Conservation (phyloP, 2,329 filamentous ascomycete species). For the Acrodontium crateriforme region DNA sequence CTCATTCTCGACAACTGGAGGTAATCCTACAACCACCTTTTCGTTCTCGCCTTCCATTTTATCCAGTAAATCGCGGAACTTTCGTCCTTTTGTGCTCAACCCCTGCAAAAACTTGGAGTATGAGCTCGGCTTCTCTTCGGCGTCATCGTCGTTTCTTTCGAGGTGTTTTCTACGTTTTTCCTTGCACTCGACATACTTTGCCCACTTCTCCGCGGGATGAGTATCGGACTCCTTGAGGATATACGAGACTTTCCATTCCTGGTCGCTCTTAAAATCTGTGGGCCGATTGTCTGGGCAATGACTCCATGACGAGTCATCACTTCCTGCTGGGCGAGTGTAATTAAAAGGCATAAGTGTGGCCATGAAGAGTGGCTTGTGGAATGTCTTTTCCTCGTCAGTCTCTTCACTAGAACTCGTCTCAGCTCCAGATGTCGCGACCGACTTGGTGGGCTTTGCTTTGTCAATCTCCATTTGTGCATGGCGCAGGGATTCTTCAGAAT, state of each 20-base stretch:
- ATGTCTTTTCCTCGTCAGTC: slow-evolving; percentile 2
- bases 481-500: slow-evolving; percentile 9
- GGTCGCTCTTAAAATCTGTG: slow-evolving; percentile 26
- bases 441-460: slow-evolving; percentile 2
- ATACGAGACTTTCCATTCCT: slow-evolving; percentile 67
- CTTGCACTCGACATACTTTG: slow-evolving; percentile 44
- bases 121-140: slow-evolving; percentile 18
- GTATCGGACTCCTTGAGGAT: slow-evolving; percentile 49
- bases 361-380: neutral
- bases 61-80: slow-evolving; percentile 44
- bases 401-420: slow-evolving; percentile 1
- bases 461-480: neutral
- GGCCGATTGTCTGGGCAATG: slow-evolving; percentile 41
- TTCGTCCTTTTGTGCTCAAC: slow-evolving; percentile 42
- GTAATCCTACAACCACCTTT: slow-evolving; percentile 18
- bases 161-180: slow-evolving; percentile 40
- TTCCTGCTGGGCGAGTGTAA: slow-evolving; percentile 33
- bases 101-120: slow-evolving; percentile 32
- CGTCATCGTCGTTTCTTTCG: slow-evolving; percentile 27
- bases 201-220: slow-evolving; percentile 26
- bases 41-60: slow-evolving; percentile 38
- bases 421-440: neutral
- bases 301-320: slow-evolving; percentile 53
- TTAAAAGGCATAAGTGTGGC: slow-evolving; percentile 1
- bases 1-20: slow-evolving; percentile 2